Conservation (phyloP, 108 stramenopile species). For the Pseudonitzschia delicatissima region DNA sequence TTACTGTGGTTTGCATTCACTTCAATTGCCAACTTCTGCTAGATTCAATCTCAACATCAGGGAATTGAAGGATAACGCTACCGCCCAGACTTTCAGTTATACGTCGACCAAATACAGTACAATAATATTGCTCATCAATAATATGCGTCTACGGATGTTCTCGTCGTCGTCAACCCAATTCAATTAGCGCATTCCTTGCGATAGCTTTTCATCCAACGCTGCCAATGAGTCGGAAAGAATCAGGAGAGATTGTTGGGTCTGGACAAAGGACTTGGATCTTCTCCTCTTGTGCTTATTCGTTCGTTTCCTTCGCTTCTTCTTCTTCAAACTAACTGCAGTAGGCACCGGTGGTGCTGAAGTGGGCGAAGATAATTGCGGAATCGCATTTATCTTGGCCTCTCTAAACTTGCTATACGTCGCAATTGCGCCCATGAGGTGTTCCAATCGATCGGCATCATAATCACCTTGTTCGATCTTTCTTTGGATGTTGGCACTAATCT, state of each 20-base stretch:
- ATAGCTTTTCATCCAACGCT: neutral
- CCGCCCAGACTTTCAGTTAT: too few species aligned
- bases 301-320: conserved; percentile 3
- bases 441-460: neutral
- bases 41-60: conserved; percentile 1
- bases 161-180: too few species aligned
- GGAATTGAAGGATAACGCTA: neutral
- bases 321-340: neutral
- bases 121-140: too few species aligned
- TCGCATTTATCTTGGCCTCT: neutral
- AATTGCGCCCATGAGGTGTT: conserved; percentile 13
- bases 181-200: too few species aligned
- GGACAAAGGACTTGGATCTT: neutral
- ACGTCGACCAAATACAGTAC: too few species aligned
- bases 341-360: too few species aligned
- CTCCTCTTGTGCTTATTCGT: neutral
- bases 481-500: conserved; percentile 6
- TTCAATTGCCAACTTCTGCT: neutral
- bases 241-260: neutral
- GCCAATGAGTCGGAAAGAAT: neutral
- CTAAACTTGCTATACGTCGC: neutral
- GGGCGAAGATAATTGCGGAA: neutral
- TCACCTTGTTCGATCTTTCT: conserved; percentile 2
- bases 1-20: neutral
- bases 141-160: too few species aligned